These are phyloP conservation scores for Forsythia viridissima DNA, from an alignment of 257 asterid genomes.

Conservation along the genomic window DNA sequence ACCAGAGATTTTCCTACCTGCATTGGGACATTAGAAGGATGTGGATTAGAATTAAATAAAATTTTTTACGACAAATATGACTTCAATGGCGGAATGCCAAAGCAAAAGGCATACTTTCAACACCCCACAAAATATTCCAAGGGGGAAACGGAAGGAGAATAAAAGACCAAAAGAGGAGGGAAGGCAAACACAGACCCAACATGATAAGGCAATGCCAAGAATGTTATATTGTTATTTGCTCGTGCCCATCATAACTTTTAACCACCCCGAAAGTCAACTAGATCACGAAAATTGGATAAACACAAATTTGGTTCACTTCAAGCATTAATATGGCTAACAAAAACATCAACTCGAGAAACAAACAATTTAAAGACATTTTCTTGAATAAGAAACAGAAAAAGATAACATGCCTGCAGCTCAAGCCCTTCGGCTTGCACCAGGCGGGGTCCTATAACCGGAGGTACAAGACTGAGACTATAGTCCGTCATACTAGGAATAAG, in stretches of 20 bases:
- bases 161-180: neutral
- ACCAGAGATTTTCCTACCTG: conserved; percentile 46
- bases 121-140: neutral
- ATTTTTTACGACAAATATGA: neutral
- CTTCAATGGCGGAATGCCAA: neutral
- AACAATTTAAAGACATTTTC: neutral
- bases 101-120: neutral
- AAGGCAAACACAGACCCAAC: neutral
- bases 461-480: conserved; percentile 43
- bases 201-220: neutral
- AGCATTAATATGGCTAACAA: neutral
- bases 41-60: neutral
- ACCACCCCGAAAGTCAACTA: neutral
- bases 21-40: neutral
- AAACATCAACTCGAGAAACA: neutral
- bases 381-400: neutral
- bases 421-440: conserved; percentile 44
- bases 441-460: conserved; percentile 38
- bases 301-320: neutral
- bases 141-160: neutral
- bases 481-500: conserved; percentile 39
- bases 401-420: conserved; percentile 40
- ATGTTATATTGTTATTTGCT: neutral
- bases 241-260: neutral
- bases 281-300: neutral